Percentiles rank a stretch among this genome's conserved stretches.
Conservation (phyloP, 2,329 filamentous ascomycete genomes). For the Fusarium sp. region DNA sequence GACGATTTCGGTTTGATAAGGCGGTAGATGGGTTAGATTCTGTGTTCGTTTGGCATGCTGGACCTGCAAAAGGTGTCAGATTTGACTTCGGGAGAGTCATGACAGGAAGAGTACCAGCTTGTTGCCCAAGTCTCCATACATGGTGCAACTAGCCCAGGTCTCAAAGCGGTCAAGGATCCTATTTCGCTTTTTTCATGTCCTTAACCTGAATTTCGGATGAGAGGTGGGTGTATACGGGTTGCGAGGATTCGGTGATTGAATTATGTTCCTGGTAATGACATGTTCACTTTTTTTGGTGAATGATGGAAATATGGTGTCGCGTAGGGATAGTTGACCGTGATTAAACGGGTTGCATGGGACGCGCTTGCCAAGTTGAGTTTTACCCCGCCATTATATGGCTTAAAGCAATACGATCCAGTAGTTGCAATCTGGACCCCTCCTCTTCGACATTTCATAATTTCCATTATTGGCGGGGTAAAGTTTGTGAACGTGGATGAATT, state of each 20-base stretch:
- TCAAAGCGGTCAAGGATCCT: not conserved
- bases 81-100: not conserved
- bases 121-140: constrained; percentile 90
- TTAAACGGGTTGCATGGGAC: constrained; percentile 26
- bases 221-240: not conserved
- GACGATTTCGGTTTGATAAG: constrained; percentile 92
- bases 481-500: not conserved
- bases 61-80: constrained; percentile 66
- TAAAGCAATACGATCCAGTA: constrained; percentile 37
- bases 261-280: constrained; percentile 12
- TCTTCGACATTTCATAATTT: not conserved
- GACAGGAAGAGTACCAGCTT: constrained; percentile 71
- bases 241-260: not conserved
- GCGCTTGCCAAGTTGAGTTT: constrained; percentile 7
- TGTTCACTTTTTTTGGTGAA: constrained; percentile 7
- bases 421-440: constrained; percentile 36
- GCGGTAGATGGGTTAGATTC: constrained; percentile 84
- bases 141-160: constrained; percentile 51
- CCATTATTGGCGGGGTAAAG: constrained; percentile 1
- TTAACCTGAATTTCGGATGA: not conserved
- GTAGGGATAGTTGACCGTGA: constrained; percentile 25
- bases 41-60: constrained; percentile 96
- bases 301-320: constrained; percentile 24
- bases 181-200: not conserved
- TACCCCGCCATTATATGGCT: constrained; percentile 45